Evolutionary conservation across 2,329 filamentous ascomycete genomes (phyloP).

Genomic region (Aspergillus floridensis): DNA sequence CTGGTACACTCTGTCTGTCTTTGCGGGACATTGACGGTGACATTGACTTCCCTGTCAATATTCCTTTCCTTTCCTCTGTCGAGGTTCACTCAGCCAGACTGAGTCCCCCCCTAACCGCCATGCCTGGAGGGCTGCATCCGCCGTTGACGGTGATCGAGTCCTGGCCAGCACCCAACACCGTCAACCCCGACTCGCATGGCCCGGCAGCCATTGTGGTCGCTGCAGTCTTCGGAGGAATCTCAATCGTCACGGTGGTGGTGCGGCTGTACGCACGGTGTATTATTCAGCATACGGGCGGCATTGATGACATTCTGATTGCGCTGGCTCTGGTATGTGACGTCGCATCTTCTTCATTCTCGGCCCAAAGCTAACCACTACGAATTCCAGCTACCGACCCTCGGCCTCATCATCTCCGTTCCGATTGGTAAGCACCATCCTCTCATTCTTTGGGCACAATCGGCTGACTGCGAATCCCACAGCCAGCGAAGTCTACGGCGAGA

Average conservation of each 20-base stretch:
- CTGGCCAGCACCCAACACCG: constrained; percentile 4
- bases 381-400: neutral
- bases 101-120: neutral
- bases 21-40: neutral
- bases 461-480: neutral
- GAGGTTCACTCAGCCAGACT: neutral
- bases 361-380: neutral
- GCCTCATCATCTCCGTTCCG: neutral
- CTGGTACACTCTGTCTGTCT: neutral
- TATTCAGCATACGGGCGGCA: neutral
- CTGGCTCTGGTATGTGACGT: constrained; percentile 2
- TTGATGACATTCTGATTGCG: constrained; percentile 3
- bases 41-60: neutral
- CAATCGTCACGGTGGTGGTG: neutral
- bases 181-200: constrained; percentile 8
- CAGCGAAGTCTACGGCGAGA: constrained; percentile 5
- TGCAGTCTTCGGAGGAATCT: neutral
- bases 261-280: constrained; percentile 4
- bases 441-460: neutral
- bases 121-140: constrained; percentile 6
- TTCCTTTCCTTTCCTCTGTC: neutral
- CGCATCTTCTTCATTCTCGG: neutral
- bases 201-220: neutral
- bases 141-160: constrained; percentile 8
- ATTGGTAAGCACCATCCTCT: neutral